A percentile compares a stretch with the other conserved stretches of the same genome.
Evolutionary conservation across 139 green algal species (phyloP).

Genomic region (Chlorella sp.): DNA sequence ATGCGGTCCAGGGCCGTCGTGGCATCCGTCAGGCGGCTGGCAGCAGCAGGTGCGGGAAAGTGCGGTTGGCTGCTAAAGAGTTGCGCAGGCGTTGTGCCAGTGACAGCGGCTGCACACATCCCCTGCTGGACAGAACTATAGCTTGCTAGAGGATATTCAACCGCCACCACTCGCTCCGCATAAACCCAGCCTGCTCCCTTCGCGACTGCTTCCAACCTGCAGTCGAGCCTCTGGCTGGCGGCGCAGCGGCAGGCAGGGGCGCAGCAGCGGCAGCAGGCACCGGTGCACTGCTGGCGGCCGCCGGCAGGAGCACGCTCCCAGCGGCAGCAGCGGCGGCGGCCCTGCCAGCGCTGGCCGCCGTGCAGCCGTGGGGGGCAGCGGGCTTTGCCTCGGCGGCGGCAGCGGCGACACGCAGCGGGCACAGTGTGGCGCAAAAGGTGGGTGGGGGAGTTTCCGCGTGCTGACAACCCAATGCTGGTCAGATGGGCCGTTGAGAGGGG

Average conservation of each 20-base stretch:
- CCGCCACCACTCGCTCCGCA: too few species aligned
- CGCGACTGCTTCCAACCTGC: background rate
- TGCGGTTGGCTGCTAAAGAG: too few species aligned
- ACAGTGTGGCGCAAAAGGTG: slow-evolving; percentile 28
- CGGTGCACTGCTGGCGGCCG: background rate
- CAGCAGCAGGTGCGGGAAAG: background rate
- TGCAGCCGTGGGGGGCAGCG: background rate
- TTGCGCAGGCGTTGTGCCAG: too few species aligned
- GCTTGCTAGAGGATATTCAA: too few species aligned
- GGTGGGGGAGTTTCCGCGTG: too few species aligned
- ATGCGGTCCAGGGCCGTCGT: background rate
- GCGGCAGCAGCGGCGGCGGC: background rate
- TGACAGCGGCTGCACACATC: too few species aligned
- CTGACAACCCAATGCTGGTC: too few species aligned
- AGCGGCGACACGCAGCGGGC: background rate
- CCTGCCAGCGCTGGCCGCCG: background rate
- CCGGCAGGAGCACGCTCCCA: background rate
- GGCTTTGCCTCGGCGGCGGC: slow-evolving; percentile 7
- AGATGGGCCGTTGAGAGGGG: too few species aligned
- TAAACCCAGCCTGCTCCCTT: too few species aligned
- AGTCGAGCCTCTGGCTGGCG: background rate
- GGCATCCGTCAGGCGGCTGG: slow-evolving; percentile 1
- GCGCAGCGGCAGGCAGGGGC: background rate
- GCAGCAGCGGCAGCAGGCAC: background rate
- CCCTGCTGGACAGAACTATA: too few species aligned